These are phyloP conservation scores for Verruconis gallopava DNA, from an alignment of 2,329 filamentous ascomycete genomes.

Conservation along the genomic window DNA sequence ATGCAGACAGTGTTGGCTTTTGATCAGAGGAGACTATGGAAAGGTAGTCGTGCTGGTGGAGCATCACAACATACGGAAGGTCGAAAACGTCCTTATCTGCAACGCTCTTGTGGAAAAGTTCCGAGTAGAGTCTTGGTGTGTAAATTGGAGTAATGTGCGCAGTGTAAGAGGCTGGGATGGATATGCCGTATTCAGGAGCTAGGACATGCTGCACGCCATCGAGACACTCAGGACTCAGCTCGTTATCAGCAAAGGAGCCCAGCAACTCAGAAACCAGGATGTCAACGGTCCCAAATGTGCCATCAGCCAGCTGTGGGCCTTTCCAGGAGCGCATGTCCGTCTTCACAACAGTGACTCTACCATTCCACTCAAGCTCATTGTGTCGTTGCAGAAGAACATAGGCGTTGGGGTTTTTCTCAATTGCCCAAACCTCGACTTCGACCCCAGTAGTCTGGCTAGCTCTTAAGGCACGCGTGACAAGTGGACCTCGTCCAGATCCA, in stretches of 20 bases:
- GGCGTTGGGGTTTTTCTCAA: constrained; percentile 97
- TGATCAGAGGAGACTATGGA: constrained; percentile 39
- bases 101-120: constrained; percentile 45
- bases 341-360: constrained; percentile 74
- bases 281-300: constrained; percentile 58
- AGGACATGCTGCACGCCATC: constrained; percentile 91
- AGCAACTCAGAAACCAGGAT: constrained; percentile 90
- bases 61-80: constrained; percentile 87
- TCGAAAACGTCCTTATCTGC: constrained; percentile 62
- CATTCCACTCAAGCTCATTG: constrained; percentile 66
- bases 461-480: constrained; percentile 74
- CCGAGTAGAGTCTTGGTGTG: constrained; percentile 71
- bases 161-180: constrained; percentile 85
- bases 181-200: constrained; percentile 69
- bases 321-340: constrained; percentile 97
- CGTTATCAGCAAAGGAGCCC: constrained; percentile 92
- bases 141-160: constrained; percentile 88
- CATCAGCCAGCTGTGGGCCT: constrained; percentile 50
- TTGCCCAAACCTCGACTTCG: constrained; percentile 72
- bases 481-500: constrained; percentile 80
- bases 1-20: not conserved
- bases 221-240: constrained; percentile 89
- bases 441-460: constrained; percentile 68
- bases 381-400: constrained; percentile 84
- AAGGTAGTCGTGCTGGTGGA: constrained; percentile 81